phyloP scores from a whole-genome alignment of 345 rosid species.

The Fremontodendron californicum region DNA sequence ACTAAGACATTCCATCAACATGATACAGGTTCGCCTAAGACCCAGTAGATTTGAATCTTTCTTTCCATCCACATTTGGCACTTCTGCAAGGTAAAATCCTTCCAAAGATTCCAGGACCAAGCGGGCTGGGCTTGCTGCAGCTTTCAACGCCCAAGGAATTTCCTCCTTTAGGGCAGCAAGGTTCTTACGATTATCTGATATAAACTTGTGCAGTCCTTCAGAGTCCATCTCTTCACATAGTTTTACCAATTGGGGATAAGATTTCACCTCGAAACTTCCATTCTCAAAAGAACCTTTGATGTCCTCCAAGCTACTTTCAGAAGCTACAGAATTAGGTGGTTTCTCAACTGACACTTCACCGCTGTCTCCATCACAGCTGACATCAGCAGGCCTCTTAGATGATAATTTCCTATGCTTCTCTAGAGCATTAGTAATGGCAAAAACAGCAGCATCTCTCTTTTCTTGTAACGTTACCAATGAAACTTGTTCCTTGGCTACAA shows the following conservation, averaged over 20 bases:
- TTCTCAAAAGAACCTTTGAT: background rate
- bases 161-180: slow-evolving; percentile 84
- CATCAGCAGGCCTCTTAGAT: slow-evolving; percentile 15
- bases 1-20: slow-evolving; percentile 99
- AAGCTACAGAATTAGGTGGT: slow-evolving; percentile 22
- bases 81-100: slow-evolving; percentile 68
- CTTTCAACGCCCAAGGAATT: slow-evolving; percentile 75
- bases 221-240: slow-evolving; percentile 85
- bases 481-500: slow-evolving; percentile 73
- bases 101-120: slow-evolving; percentile 77
- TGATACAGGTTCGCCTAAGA: slow-evolving; percentile 91
- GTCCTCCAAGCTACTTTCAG: background rate
- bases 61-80: slow-evolving; percentile 65
- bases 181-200: slow-evolving; percentile 97
- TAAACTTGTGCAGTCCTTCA: slow-evolving; percentile 83
- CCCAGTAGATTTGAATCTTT: slow-evolving; percentile 86
- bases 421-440: slow-evolving; percentile 55
- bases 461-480: slow-evolving; percentile 74
- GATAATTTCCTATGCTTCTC: slow-evolving; percentile 57
- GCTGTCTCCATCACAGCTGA: background rate
- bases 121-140: slow-evolving; percentile 72
- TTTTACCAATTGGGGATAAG: slow-evolving; percentile 72
- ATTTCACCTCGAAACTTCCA: slow-evolving; percentile 50
- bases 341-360: slow-evolving; percentile 4
- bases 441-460: slow-evolving; percentile 83